phyloP scores from a whole-genome alignment of 2,329 filamentous ascomycete species.

The Xylariales sp. region DNA sequence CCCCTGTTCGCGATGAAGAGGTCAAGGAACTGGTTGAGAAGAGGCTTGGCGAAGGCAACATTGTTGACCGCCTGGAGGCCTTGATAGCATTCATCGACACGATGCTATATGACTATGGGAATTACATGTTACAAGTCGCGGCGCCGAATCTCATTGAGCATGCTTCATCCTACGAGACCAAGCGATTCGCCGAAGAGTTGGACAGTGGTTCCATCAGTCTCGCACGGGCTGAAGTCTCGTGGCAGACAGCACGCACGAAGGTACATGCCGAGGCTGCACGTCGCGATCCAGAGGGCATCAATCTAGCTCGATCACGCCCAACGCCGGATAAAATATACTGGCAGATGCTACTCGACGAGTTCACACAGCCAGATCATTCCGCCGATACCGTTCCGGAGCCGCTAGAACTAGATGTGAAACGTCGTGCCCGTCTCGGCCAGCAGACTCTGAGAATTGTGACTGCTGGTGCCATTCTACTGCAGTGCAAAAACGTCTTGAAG shows the following conservation, averaged over 20 bases:
- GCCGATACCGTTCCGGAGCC: conserved; percentile 65
- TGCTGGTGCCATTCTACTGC: conserved; percentile 68
- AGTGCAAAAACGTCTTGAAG: conserved; percentile 79
- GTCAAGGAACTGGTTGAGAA: conserved; percentile 65
- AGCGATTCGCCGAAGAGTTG: conserved; percentile 62
- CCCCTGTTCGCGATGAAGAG: conserved; percentile 73
- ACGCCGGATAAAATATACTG: conserved; percentile 68
- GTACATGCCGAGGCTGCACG: conserved; percentile 61
- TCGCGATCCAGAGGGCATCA: conserved; percentile 64
- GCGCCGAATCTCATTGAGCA: conserved; percentile 69
- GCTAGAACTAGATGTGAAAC: conserved; percentile 61
- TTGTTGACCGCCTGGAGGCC: conserved; percentile 72
- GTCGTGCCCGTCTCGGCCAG: conserved; percentile 53
- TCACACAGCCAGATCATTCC: conserved; percentile 59
- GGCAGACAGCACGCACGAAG: conserved; percentile 60
- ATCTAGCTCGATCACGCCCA: conserved; percentile 56
- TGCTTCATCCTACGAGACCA: conserved; percentile 68
- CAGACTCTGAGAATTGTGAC: conserved; percentile 64
- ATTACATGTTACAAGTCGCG: conserved; percentile 70
- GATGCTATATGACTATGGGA: conserved; percentile 76
- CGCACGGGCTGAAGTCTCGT: conserved; percentile 58
- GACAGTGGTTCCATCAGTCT: conserved; percentile 51
- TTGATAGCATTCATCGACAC: conserved; percentile 72
- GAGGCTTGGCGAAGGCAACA: conserved; percentile 53
- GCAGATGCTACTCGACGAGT: conserved; percentile 70